Percentiles rank a stretch among this genome's conserved stretches.
These are phyloP conservation scores for Alternaria viburni DNA, from an alignment of 2,329 filamentous ascomycete species.

Conservation along the genomic window DNA sequence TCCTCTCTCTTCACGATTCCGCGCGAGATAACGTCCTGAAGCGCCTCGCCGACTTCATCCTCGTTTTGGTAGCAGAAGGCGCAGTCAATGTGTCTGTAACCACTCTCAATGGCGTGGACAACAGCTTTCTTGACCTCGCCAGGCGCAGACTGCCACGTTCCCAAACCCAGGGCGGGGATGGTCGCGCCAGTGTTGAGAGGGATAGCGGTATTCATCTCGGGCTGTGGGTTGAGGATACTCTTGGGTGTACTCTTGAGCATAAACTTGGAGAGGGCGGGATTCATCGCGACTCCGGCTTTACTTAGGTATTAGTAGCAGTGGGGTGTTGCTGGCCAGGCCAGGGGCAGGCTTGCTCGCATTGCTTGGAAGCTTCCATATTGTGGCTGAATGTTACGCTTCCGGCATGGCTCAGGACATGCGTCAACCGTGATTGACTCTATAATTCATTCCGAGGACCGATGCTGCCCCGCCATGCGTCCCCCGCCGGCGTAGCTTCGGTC, in stretches of 20 bases:
- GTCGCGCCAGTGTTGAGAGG: constrained; percentile 50
- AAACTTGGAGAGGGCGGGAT: constrained; percentile 49
- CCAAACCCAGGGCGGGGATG: constrained; percentile 48
- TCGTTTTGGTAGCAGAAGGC: constrained; percentile 84
- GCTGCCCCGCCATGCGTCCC: constrained; percentile 30
- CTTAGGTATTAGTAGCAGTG: constrained; percentile 32
- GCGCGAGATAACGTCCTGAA: constrained; percentile 72
- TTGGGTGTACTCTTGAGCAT: constrained; percentile 48
- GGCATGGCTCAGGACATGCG: constrained; percentile 13
- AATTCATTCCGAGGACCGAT: constrained; percentile 40
- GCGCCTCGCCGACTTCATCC: constrained; percentile 78
- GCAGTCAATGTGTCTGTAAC: constrained; percentile 67
- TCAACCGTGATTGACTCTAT: constrained; percentile 42
- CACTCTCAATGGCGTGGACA: constrained; percentile 55
- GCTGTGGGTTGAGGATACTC: constrained; percentile 45
- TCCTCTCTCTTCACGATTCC: constrained; percentile 77
- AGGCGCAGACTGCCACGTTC: constrained; percentile 50
- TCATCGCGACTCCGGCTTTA: constrained; percentile 35
- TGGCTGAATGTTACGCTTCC: constrained; percentile 1
- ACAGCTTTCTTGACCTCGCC: constrained; percentile 58
- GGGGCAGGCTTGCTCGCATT: background rate
- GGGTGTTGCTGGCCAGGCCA: constrained; percentile 7
- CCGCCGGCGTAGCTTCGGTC: constrained; percentile 33
- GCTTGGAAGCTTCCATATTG: constrained; percentile 16
- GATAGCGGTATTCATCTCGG: constrained; percentile 49